These are phyloP conservation scores for Cercospora beticola DNA, from an alignment of 2,329 filamentous ascomycete species.

Conservation along the genomic window DNA sequence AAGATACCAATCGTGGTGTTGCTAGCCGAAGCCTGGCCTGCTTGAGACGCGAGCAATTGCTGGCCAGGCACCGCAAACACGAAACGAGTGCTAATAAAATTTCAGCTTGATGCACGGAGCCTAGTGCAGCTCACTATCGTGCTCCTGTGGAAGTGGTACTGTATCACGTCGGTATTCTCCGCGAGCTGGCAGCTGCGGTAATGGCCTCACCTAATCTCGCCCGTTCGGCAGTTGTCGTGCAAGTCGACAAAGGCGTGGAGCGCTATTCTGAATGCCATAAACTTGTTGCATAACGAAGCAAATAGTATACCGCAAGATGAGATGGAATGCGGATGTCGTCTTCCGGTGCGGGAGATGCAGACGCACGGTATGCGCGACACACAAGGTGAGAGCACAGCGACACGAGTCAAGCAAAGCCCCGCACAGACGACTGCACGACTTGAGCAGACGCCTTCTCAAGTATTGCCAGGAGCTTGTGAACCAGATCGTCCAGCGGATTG, in stretches of 20 bases:
- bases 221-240: not conserved
- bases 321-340: not conserved
- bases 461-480: not conserved
- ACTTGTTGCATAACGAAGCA: too few species aligned
- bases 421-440: not conserved
- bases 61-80: not conserved
- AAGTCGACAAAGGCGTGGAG: not conserved
- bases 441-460: not conserved
- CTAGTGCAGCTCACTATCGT: not conserved
- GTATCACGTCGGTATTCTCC: not conserved
- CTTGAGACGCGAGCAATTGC: not conserved
- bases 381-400: not conserved
- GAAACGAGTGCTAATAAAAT: not conserved
- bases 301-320: too few species aligned
- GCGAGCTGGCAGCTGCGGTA: not conserved
- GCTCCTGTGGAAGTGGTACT: not conserved
- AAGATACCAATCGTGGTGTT: not conserved
- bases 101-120: not conserved
- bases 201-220: not conserved
- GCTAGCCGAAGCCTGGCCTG: not conserved
- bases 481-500: not conserved
- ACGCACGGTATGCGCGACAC: not conserved
- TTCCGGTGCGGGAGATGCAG: not conserved
- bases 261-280: not conserved
- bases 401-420: not conserved